Percentiles rank a stretch among this genome's conserved stretches.
Evolutionary conservation across 164 flowering plant genomes (phyloP).

Genomic region (Saururus chinensis): DNA sequence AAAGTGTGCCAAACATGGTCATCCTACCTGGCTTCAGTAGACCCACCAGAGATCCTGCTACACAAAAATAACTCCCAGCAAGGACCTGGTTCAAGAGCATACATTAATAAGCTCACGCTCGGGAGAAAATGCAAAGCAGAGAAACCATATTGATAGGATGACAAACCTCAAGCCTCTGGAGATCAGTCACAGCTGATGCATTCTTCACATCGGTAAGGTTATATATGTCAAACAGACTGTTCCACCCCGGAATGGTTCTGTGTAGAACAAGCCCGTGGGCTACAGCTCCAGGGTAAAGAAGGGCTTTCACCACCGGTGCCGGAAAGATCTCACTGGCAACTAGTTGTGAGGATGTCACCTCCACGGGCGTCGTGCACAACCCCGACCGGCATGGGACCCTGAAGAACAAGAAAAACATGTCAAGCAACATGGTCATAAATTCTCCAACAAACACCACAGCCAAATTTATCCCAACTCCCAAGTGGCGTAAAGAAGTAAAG

Average conservation of each 20-base stretch:
- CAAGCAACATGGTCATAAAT: neutral
- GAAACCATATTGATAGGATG: slow-evolving; percentile 1
- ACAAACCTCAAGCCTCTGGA: slow-evolving; percentile 83
- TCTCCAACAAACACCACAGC: too few relatives aligned
- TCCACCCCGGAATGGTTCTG: slow-evolving; percentile 71
- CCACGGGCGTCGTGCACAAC: slow-evolving; percentile 60
- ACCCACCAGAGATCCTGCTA: slow-evolving; percentile 79
- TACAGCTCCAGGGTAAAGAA: slow-evolving; percentile 77
- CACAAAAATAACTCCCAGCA: slow-evolving; percentile 90
- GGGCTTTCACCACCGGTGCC: slow-evolving; percentile 46
- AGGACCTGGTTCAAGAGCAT: slow-evolving; percentile 53
- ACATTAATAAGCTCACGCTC: neutral
- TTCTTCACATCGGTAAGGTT: slow-evolving; percentile 69
- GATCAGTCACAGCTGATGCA: slow-evolving; percentile 60
- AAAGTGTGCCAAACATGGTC: slow-evolving; percentile 92
- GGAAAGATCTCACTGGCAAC: slow-evolving; percentile 80
- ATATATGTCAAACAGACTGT: slow-evolving; percentile 44
- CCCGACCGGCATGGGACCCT: slow-evolving; percentile 84
- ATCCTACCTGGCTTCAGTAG: slow-evolving; percentile 75
- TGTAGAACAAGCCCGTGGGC: slow-evolving; percentile 37
- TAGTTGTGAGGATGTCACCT: slow-evolving; percentile 76
- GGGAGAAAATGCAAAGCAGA: neutral
- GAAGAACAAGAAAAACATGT: slow-evolving; percentile 5
- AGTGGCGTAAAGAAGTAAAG: too few relatives aligned
- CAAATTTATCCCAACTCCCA: too few relatives aligned